These are phyloP conservation scores for Fusarium buharicum DNA, from an alignment of 2,329 filamentous ascomycete genomes.

Conservation along the genomic window DNA sequence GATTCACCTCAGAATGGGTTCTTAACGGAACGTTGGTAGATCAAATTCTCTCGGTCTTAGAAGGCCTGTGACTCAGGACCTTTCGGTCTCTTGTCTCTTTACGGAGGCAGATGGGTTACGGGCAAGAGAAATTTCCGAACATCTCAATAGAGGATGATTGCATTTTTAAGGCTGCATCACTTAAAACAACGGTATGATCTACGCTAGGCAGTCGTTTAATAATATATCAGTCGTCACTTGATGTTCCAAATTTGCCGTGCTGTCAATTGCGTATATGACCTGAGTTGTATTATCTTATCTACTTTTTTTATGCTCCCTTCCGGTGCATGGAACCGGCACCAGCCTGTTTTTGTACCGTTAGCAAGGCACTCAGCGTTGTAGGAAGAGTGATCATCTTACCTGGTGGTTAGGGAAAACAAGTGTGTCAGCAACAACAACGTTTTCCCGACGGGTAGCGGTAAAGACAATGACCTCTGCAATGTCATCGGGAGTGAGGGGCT, in stretches of 20 bases:
- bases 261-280: not conserved
- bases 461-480: slow-evolving; percentile 94
- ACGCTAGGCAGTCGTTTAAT: too few relatives aligned
- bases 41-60: slow-evolving; percentile 52
- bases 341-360: slow-evolving; percentile 41
- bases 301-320: slow-evolving; percentile 30
- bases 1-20: slow-evolving; percentile 73
- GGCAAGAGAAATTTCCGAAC: slow-evolving; percentile 58
- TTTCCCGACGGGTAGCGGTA: slow-evolving; percentile 82
- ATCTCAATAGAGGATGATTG: slow-evolving; percentile 34
- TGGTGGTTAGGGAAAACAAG: slow-evolving; percentile 91
- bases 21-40: slow-evolving; percentile 90
- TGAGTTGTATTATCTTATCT: slow-evolving; percentile 2
- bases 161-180: too few relatives aligned
- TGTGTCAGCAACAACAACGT: slow-evolving; percentile 89
- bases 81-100: slow-evolving; percentile 42
- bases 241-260: not conserved
- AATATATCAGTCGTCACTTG: not conserved
- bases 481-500: slow-evolving; percentile 88
- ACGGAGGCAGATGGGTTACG: slow-evolving; percentile 48
- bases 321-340: slow-evolving; percentile 50
- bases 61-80: slow-evolving; percentile 51
- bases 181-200: too few relatives aligned
- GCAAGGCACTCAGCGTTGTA: not conserved
- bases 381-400: slow-evolving; percentile 56